Conservation (phyloP, 2,329 filamentous ascomycete species). For the Fusarium nematophilum region DNA sequence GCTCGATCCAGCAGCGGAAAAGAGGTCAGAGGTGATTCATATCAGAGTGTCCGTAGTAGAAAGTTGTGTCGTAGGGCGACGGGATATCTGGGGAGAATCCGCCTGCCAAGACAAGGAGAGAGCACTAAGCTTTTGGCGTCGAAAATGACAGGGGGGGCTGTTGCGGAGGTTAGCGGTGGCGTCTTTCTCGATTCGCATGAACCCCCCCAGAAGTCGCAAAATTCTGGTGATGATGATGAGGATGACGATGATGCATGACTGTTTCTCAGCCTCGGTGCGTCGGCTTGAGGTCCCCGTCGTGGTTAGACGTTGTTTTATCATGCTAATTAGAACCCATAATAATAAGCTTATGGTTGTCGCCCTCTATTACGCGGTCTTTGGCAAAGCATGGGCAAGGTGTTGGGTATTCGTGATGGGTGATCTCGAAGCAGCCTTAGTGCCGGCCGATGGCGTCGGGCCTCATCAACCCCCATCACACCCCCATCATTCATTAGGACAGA, state of each 20-base stretch:
- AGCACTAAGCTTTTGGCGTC: constrained; percentile 1
- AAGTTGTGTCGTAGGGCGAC: no score
- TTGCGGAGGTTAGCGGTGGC: constrained; percentile 8
- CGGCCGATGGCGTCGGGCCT: background rate
- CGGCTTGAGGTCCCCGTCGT: no score
- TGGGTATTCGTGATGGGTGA: background rate
- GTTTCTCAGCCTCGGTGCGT: background rate
- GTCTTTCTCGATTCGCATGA: background rate
- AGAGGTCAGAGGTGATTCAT: no score
- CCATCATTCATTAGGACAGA: no score
- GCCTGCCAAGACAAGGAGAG: constrained; percentile 1
- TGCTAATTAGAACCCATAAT: no score
- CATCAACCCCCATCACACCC: background rate
- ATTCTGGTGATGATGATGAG: background rate
- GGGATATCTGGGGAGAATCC: no score
- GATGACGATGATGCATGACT: background rate
- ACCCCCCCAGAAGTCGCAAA: background rate
- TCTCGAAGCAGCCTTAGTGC: background rate
- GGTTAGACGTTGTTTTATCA: no score
- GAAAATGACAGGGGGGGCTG: background rate
- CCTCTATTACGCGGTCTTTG: no score
- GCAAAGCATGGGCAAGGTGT: no score
- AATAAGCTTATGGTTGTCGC: background rate
- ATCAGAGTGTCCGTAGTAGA: no score
- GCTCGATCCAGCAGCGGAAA: no score